Conservation (phyloP, 164 flowering plant genomes). For the Liriodendron chinense region DNA sequence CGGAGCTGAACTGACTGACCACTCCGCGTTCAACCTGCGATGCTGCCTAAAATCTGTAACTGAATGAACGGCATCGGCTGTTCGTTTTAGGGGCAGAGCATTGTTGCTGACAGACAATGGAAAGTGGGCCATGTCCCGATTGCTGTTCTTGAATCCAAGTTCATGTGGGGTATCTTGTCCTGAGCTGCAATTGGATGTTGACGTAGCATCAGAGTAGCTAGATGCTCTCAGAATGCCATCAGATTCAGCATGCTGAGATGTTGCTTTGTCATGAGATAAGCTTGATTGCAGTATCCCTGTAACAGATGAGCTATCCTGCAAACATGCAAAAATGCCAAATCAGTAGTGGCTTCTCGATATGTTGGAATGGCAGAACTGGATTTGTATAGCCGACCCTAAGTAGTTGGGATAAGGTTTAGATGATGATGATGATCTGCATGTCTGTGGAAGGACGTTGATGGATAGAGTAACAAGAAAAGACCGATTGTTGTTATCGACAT, state of each 20-base stretch:
- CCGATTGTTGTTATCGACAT: no score
- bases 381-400: no score
- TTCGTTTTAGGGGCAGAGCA: conserved; percentile 24
- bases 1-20: conserved; percentile 56
- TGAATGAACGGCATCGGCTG: conserved; percentile 15
- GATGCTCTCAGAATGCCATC: conserved; percentile 40
- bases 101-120: conserved; percentile 26
- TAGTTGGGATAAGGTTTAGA: no score
- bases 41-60: conserved; percentile 27
- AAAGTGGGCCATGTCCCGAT: conserved; percentile 32
- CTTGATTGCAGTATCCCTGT: background rate
- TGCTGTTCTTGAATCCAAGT: conserved; percentile 28
- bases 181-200: conserved; percentile 62
- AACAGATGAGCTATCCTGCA: conserved; percentile 31
- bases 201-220: conserved; percentile 58
- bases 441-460: no score
- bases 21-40: conserved; percentile 44
- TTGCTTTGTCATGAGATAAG: conserved; percentile 20
- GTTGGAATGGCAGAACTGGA: no score
- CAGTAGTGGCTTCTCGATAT: background rate
- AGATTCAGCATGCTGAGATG: conserved; percentile 25
- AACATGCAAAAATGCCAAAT: background rate
- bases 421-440: no score
- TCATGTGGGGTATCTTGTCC: conserved; percentile 63
- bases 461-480: no score